A percentile compares a stretch with the other conserved stretches of the same genome.
Conservation (phyloP, 2,329 filamentous ascomycete species). For the Fusarium illudens region DNA sequence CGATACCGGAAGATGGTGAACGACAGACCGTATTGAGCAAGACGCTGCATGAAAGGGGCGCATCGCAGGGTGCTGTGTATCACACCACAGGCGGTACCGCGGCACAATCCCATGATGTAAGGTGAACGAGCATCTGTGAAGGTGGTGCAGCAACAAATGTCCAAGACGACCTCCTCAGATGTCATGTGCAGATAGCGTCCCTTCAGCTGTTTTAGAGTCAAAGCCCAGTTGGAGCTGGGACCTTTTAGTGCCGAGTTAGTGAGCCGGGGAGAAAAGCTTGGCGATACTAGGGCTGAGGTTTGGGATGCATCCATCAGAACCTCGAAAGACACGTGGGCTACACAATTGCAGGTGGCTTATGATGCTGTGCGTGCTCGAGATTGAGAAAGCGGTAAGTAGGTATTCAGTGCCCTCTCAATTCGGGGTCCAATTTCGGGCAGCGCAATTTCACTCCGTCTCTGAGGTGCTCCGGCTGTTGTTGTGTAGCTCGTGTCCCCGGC, state of each 20-base stretch:
- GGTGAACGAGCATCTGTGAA: not conserved
- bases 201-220: conserved; percentile 12
- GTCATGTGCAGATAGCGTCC: not conserved
- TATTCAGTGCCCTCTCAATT: not conserved
- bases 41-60: not conserved
- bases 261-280: conserved; percentile 34
- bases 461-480: not conserved
- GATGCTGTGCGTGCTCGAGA: not conserved
- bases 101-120: conserved; percentile 4
- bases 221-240: conserved; percentile 14
- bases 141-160: not conserved
- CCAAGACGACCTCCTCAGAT: not conserved
- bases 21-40: not conserved
- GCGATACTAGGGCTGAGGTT: conserved; percentile 30
- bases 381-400: not conserved
- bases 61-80: conserved; percentile 9
- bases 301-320: conserved; percentile 22
- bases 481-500: not conserved
- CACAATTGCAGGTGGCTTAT: not conserved
- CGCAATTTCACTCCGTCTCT: conserved; percentile 12
- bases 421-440: conserved; percentile 12
- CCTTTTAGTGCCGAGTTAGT: conserved; percentile 24
- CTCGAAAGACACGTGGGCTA: not conserved
- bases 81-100: conserved; percentile 11
- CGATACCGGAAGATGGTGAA: conserved; percentile 1